Evolutionary conservation across 768 basidiomycete species (phyloP).

Genomic region (Leccinum obscurum): DNA sequence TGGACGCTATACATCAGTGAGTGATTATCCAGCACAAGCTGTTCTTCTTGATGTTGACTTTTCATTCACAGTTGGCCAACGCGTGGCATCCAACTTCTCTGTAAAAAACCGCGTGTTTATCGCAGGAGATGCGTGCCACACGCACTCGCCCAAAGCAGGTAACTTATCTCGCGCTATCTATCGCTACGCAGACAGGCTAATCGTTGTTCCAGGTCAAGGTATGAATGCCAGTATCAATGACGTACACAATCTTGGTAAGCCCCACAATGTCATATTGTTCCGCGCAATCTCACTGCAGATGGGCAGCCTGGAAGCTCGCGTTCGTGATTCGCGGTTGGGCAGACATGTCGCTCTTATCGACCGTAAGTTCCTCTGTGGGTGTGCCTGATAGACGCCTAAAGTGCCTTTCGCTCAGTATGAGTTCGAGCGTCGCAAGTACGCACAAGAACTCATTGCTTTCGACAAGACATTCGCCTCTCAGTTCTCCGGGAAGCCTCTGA

Average conservation of each 20-base stretch:
- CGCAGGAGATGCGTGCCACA: conserved; percentile 55
- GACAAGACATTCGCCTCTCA: conserved; percentile 52
- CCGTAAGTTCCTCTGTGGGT: conserved; percentile 32
- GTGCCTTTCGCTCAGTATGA: conserved; percentile 41
- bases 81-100: conserved; percentile 53
- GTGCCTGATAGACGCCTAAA: not conserved
- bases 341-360: conserved; percentile 44
- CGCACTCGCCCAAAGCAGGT: conserved; percentile 46
- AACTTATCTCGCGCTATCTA: conserved; percentile 3
- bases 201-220: conserved; percentile 43
- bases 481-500: conserved; percentile 54
- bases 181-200: conserved; percentile 6
- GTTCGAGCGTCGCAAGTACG: conserved; percentile 52
- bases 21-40: conserved; percentile 5
- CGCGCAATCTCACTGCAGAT: not conserved
- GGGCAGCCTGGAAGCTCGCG: conserved; percentile 52
- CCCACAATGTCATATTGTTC: not conserved
- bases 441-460: conserved; percentile 54
- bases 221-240: conserved; percentile 59
- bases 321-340: conserved; percentile 51
- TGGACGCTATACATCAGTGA: conserved; percentile 52
- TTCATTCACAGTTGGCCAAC: conserved; percentile 46
- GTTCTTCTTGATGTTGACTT: not conserved
- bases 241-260: conserved; percentile 48
- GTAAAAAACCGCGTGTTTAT: conserved; percentile 52